Evolutionary conservation across 2,329 filamentous ascomycete genomes (phyloP).

Genomic region (Talaromyces sp.): DNA sequence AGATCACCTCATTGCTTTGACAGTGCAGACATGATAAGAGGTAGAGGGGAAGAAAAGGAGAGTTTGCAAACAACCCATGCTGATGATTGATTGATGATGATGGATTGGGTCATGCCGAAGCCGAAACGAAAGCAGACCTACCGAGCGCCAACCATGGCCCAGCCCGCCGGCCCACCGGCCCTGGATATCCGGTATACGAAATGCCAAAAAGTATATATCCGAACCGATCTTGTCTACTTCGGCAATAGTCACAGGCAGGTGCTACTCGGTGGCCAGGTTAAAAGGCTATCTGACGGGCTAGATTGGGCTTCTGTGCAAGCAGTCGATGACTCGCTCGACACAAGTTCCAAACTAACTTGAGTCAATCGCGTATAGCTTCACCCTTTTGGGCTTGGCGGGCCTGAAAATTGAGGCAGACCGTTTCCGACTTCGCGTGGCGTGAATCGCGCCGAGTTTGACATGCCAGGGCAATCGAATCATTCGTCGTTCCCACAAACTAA

Average conservation of each 20-base stretch:
- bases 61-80: too few species aligned
- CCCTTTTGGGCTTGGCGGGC: background rate
- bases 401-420: background rate
- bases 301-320: too few species aligned
- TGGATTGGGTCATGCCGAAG: background rate
- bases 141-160: background rate
- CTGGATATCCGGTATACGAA: background rate
- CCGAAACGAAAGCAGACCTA: background rate
- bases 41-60: background rate
- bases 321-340: background rate
- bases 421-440: too few species aligned
- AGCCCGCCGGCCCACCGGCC: background rate
- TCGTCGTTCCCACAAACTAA: background rate
- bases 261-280: background rate
- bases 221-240: background rate
- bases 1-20: background rate
- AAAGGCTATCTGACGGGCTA: background rate
- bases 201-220: background rate
- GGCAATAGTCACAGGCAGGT: background rate
- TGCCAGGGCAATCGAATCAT: background rate
- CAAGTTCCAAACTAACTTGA: background rate
- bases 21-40: background rate
- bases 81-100: background rate
- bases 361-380: background rate
- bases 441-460: too few species aligned